phyloP scores from a whole-genome alignment of 352 stramenopile species.

The Pythium myriotylum region DNA sequence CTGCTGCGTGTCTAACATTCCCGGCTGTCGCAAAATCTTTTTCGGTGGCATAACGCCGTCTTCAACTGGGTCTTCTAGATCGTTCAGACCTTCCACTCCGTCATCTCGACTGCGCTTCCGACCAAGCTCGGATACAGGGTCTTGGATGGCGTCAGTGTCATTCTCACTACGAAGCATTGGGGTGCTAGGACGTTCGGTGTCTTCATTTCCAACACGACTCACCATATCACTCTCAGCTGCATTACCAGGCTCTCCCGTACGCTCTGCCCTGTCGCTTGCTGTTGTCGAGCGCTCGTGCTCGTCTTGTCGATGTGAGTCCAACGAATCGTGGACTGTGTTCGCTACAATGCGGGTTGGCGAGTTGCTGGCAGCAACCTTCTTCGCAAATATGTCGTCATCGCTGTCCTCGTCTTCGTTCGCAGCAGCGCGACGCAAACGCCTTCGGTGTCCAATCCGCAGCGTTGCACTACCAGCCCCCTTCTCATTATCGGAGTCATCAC shows the following conservation, averaged over 20 bases:
- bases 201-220: too few species aligned
- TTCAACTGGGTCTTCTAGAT: conserved; percentile 14
- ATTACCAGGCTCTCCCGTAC: background rate
- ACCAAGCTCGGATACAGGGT: too few species aligned
- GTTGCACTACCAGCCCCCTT: conserved; percentile 4
- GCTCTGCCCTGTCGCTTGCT: background rate
- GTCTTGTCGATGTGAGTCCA: background rate
- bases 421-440: conserved; percentile 11
- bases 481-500: conserved; percentile 20
- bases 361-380: background rate
- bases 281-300: background rate
- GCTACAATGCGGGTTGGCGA: too few species aligned
- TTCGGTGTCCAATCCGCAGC: conserved; percentile 2
- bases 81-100: conserved; percentile 11
- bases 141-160: too few species aligned
- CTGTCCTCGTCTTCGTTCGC: conserved; percentile 21
- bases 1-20: too few species aligned
- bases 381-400: conserved; percentile 18
- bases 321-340: too few species aligned
- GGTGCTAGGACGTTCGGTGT: too few species aligned
- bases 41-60: background rate
- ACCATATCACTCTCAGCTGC: background rate
- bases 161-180: too few species aligned
- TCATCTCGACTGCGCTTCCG: background rate
- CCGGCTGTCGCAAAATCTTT: too few species aligned